A percentile compares a stretch with the other conserved stretches of the same genome.
Evolutionary conservation across 345 rosid genomes (phyloP).

Genomic region (Chamaenerion angustifolium): DNA sequence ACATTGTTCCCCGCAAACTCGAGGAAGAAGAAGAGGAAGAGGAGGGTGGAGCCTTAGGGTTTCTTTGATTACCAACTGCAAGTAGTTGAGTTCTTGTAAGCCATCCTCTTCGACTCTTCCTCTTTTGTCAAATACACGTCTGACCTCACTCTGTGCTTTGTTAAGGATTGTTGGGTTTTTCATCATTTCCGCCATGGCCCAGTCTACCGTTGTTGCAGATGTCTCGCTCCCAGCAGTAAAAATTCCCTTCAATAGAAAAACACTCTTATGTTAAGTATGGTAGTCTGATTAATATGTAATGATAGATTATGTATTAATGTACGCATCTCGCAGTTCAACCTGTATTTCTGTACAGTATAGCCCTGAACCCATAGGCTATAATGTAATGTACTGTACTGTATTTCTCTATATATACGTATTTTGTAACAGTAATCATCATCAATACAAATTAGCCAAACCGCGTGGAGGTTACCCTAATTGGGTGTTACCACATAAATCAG

Average conservation of each 20-base stretch:
- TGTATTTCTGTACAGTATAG: too few relatives aligned
- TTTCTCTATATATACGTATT: too few relatives aligned
- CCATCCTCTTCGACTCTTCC: conserved; percentile 11
- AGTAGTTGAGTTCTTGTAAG: conserved; percentile 1
- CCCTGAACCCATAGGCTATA: too few relatives aligned
- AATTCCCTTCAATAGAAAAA: conserved; percentile 10
- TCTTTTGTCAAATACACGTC: conserved; percentile 4
- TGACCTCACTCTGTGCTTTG: conserved; percentile 20
- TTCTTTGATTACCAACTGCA: conserved; percentile 9
- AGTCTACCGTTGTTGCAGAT: conserved; percentile 9
- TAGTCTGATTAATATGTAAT: too few relatives aligned
- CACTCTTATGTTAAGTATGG: background rate
- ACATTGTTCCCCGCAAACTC: conserved; percentile 7
- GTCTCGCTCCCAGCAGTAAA: conserved; percentile 15
- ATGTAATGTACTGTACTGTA: too few relatives aligned
- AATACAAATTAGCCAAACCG: too few relatives aligned
- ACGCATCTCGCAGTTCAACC: too few relatives aligned
- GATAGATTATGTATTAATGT: too few relatives aligned
- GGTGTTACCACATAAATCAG: too few relatives aligned
- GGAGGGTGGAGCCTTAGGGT: background rate
- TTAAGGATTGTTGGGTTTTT: conserved; percentile 10
- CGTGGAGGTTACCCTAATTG: too few relatives aligned
- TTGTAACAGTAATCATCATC: too few relatives aligned
- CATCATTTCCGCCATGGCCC: conserved; percentile 17
- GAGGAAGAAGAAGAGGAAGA: conserved; percentile 9